These are phyloP conservation scores for Epichloe glyceriae DNA, from an alignment of 2,329 filamentous ascomycete genomes.

Conservation along the genomic window DNA sequence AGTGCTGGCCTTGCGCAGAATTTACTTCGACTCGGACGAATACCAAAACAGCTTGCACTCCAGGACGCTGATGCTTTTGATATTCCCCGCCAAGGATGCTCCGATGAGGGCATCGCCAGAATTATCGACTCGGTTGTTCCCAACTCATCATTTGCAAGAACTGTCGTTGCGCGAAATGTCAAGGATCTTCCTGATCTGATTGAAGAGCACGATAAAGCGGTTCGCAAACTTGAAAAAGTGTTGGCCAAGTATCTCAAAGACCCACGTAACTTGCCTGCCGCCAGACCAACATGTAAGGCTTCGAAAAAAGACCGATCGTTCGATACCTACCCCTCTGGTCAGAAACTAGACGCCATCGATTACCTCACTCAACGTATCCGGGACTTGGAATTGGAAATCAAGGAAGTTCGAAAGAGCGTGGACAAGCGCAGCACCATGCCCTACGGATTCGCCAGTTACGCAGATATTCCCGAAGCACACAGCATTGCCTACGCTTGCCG, in stretches of 20 bases:
- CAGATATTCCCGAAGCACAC: constrained; percentile 78
- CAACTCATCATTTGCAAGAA: constrained; percentile 64
- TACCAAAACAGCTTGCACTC: constrained; percentile 83
- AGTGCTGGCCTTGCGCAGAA: constrained; percentile 55
- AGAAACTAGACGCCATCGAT: constrained; percentile 87
- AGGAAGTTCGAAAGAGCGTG: constrained; percentile 65
- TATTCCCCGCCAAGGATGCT: constrained; percentile 61
- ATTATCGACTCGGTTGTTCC: constrained; percentile 72
- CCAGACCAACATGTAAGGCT: constrained; percentile 65
- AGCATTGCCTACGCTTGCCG: constrained; percentile 70
- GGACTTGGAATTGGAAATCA: constrained; percentile 70
- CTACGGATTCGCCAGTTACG: constrained; percentile 91
- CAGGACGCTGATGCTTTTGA: constrained; percentile 61
- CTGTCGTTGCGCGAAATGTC: constrained; percentile 80
- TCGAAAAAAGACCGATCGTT: constrained; percentile 67
- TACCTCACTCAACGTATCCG: constrained; percentile 80
- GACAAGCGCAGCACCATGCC: constrained; percentile 81
- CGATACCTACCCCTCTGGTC: constrained; percentile 47
- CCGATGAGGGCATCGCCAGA: constrained; percentile 76
- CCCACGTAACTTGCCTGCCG: constrained; percentile 63
- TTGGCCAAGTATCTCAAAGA: constrained; percentile 86
- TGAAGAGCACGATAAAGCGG: constrained; percentile 65
- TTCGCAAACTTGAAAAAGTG: constrained; percentile 69
- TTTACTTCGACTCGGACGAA: constrained; percentile 74
- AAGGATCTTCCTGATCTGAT: constrained; percentile 81